A percentile compares a stretch with the other conserved stretches of the same genome.
Conservation (phyloP, 2,329 filamentous ascomycete genomes). For the Periconia sp. region DNA sequence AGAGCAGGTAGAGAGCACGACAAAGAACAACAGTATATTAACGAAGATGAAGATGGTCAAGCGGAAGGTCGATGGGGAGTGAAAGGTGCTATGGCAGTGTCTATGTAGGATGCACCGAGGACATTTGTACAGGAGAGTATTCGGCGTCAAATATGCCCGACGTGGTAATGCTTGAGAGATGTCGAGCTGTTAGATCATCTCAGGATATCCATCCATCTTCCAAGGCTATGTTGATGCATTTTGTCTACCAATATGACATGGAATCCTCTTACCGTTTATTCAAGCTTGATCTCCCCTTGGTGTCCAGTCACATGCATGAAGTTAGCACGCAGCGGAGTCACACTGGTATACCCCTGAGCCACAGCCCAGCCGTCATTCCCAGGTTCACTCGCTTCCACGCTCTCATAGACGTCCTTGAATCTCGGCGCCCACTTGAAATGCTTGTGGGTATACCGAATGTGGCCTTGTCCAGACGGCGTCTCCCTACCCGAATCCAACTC, state of each 20-base stretch:
- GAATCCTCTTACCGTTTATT: no score
- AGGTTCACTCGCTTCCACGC: conserved; percentile 77
- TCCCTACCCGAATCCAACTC: conserved; percentile 32
- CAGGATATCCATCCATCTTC: no score
- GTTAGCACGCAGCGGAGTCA: conserved; percentile 90
- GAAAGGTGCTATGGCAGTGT: no score
- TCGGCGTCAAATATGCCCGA: no score
- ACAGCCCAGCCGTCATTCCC: conserved; percentile 95
- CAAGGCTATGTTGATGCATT: no score
- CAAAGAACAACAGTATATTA: conserved; percentile 38
- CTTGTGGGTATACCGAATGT: conserved; percentile 71
- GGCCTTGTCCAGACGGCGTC: conserved; percentile 35
- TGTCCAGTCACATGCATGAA: conserved; percentile 72
- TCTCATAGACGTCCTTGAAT: conserved; percentile 85
- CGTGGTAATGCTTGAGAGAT: no score
- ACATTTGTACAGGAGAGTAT: no score
- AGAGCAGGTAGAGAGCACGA: conserved; percentile 53
- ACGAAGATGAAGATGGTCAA: conserved; percentile 35
- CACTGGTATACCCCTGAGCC: conserved; percentile 83
- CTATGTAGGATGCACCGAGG: no score
- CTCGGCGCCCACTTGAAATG: conserved; percentile 95
- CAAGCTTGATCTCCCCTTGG: conserved; percentile 8
- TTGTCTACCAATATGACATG: no score
- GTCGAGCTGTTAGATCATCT: no score
- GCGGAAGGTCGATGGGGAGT: conserved; percentile 10